Evolutionary conservation across 2,329 filamentous ascomycete species (phyloP).

Genomic region (Sporothrix humicola): DNA sequence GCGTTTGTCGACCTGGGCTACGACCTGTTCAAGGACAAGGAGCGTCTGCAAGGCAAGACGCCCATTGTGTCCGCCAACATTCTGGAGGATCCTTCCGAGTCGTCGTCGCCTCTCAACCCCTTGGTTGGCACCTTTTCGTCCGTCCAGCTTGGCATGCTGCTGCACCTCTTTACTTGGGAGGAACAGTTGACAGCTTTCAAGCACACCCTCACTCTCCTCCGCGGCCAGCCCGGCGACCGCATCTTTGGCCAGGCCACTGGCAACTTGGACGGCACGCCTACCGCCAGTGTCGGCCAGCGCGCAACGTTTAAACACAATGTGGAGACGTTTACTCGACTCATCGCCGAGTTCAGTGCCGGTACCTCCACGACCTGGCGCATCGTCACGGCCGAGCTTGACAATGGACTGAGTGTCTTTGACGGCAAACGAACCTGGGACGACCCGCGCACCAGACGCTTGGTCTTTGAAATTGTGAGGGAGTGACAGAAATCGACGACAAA

Average conservation of each 20-base stretch:
- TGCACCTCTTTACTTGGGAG: constrained; percentile 50
- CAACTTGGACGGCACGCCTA: constrained; percentile 35
- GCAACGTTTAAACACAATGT: constrained; percentile 44
- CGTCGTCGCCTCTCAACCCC: constrained; percentile 38
- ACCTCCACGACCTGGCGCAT: constrained; percentile 41
- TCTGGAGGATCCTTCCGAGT: constrained; percentile 44
- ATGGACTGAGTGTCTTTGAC: constrained; percentile 39
- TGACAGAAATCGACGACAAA: not conserved
- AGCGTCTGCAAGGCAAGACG: constrained; percentile 32
- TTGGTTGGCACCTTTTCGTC: constrained; percentile 44
- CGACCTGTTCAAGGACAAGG: constrained; percentile 49
- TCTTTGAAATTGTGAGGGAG: constrained; percentile 38
- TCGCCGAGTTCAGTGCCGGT: constrained; percentile 34
- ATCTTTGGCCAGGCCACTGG: constrained; percentile 44
- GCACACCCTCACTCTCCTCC: constrained; percentile 43
- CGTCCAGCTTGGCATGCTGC: constrained; percentile 48
- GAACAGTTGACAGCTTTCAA: constrained; percentile 43
- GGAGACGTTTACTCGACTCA: constrained; percentile 36
- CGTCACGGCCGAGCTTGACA: constrained; percentile 36
- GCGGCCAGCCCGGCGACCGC: constrained; percentile 42
- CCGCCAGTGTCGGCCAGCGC: constrained; percentile 27
- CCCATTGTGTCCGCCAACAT: constrained; percentile 45
- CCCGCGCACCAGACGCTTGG: constrained; percentile 37
- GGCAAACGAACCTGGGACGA: constrained; percentile 41
- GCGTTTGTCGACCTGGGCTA: constrained; percentile 50